Conservation (phyloP, 768 basidiomycete genomes). For the Panus rudis region DNA sequence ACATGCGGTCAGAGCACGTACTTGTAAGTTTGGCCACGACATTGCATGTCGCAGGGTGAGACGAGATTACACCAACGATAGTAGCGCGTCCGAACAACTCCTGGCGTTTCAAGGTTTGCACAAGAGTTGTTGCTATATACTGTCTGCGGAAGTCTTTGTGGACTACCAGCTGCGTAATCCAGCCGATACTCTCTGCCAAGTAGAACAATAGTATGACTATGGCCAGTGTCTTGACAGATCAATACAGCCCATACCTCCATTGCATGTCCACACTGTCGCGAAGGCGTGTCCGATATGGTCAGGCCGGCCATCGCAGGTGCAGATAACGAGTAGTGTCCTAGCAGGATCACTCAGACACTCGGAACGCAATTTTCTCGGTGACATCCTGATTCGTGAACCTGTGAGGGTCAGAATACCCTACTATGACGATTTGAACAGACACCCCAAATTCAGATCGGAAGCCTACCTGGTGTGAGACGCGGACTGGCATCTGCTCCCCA, state of each 20-base stretch:
- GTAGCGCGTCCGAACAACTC: slow-evolving; percentile 16
- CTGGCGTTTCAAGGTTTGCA: slow-evolving; percentile 13
- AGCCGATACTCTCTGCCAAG: slow-evolving; percentile 19
- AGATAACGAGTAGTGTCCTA: slow-evolving; percentile 16
- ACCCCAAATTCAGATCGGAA: neutral
- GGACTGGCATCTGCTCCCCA: slow-evolving; percentile 17
- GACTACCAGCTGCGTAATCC: slow-evolving; percentile 32
- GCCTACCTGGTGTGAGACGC: slow-evolving; percentile 11
- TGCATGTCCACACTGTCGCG: slow-evolving; percentile 24
- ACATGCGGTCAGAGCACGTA: slow-evolving; percentile 9
- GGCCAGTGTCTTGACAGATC: neutral
- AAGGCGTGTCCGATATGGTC: slow-evolving; percentile 26
- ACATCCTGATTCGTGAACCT: slow-evolving; percentile 9
- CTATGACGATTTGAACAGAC: neutral
- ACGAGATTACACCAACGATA: slow-evolving; percentile 25
- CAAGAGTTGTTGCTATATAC: slow-evolving; percentile 24
- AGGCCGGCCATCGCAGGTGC: slow-evolving; percentile 4
- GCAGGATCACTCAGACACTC: slow-evolving; percentile 10
- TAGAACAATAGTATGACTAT: neutral
- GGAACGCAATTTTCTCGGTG: neutral
- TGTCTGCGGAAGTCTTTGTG: slow-evolving; percentile 17
- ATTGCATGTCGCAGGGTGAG: slow-evolving; percentile 24
- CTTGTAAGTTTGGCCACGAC: slow-evolving; percentile 23
- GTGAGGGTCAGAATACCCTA: no score
- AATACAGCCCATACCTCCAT: slow-evolving; percentile 11